Evolutionary conservation across 495 filamentous ascomycete species (phyloP).

Genomic region (Halenospora varia): DNA sequence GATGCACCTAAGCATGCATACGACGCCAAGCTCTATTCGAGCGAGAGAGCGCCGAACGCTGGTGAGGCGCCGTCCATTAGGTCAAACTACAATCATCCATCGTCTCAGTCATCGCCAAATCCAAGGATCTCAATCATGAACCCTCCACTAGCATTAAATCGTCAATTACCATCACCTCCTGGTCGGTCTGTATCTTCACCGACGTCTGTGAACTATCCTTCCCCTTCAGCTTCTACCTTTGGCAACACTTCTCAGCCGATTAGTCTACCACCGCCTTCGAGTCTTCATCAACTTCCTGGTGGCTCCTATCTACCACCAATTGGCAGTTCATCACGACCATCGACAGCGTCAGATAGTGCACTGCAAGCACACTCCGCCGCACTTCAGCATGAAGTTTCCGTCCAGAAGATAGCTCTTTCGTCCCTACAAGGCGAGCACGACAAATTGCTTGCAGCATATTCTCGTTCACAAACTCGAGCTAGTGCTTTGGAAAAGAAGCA

Average conservation of each 20-base stretch:
- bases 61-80: conserved; percentile 12
- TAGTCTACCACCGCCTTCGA: conserved; percentile 12
- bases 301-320: conserved; percentile 21
- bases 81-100: conserved; percentile 14
- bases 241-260: conserved; percentile 11
- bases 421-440: conserved; percentile 44
- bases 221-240: conserved; percentile 16
- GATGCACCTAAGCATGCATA: conserved; percentile 5
- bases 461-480: conserved; percentile 38
- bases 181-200: conserved; percentile 19
- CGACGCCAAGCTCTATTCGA: conserved; percentile 16
- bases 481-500: conserved; percentile 44
- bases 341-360: conserved; percentile 30
- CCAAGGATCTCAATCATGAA: conserved; percentile 21
- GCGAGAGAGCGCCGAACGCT: conserved; percentile 5
- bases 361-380: conserved; percentile 39
- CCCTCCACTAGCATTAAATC: conserved; percentile 22
- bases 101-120: conserved; percentile 7
- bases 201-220: conserved; percentile 20
- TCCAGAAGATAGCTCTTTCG: conserved; percentile 42
- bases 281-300: conserved; percentile 1
- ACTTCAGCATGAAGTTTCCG: conserved; percentile 44
- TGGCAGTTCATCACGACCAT: conserved; percentile 2
- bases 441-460: conserved; percentile 38
- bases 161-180: conserved; percentile 24